These are phyloP conservation scores for Brassica incana DNA, from an alignment of 345 rosid genomes.

Conservation along the genomic window DNA sequence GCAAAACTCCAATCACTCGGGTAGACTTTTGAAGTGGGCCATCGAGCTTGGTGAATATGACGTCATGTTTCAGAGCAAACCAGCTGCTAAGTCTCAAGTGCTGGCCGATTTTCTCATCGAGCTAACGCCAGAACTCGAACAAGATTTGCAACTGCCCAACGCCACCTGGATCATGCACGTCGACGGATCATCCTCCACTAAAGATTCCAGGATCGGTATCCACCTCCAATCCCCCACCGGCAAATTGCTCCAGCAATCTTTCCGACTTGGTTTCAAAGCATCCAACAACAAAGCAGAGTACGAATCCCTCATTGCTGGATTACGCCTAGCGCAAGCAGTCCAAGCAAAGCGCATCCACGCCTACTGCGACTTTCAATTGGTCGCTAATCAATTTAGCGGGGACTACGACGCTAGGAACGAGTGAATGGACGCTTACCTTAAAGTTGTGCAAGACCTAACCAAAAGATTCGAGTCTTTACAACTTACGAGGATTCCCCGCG, in stretches of 20 bases:
- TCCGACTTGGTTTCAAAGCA: neutral
- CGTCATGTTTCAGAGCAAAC: neutral
- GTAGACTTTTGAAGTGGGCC: neutral
- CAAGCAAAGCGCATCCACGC: no score
- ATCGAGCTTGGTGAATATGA: neutral
- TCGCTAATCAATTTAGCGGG: neutral
- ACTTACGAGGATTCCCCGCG: no score
- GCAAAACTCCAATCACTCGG: neutral
- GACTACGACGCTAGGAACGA: neutral
- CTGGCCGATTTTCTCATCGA: neutral
- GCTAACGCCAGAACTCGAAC: neutral
- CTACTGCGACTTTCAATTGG: neutral
- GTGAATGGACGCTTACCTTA: neutral
- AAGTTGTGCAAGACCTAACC: neutral
- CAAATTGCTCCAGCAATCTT: neutral
- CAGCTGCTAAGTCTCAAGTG: neutral
- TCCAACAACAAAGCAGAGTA: neutral
- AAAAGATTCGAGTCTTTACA: neutral
- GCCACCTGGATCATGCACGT: neutral
- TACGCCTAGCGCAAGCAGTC: no score
- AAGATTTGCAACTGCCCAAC: neutral
- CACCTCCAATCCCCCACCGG: neutral
- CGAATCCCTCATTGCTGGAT: no score
- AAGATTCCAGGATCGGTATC: neutral
- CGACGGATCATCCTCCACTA: neutral